Evolutionary conservation across 1,284 basidiomycete genomes (phyloP).

Genomic region (Cutaneotrichosporon cavernicola): DNA sequence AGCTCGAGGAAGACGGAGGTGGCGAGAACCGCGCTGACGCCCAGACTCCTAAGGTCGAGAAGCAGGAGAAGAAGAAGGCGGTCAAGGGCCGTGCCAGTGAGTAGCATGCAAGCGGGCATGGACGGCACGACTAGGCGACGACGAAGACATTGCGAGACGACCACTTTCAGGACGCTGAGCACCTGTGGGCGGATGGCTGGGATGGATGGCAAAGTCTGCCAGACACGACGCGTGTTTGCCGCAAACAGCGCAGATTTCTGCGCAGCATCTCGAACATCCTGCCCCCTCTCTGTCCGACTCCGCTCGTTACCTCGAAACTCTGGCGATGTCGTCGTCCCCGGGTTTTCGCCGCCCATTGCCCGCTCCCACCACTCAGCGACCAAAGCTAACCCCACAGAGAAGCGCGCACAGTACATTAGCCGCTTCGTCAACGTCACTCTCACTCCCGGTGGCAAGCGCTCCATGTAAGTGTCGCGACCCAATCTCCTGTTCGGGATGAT

Average conservation of each 20-base stretch:
- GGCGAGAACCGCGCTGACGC: constrained; percentile 14
- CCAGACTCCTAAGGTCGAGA: constrained; percentile 86
- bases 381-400: constrained; percentile 57
- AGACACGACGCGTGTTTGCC: not conserved
- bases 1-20: not conserved
- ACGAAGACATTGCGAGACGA: no score
- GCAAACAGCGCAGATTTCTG: no score
- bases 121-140: not conserved
- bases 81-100: constrained; percentile 85
- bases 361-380: not conserved
- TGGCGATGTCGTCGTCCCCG: not conserved
- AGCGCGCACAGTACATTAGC: constrained; percentile 76
- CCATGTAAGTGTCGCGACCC: constrained; percentile 70
- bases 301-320: not conserved
- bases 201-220: no score
- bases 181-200: no score
- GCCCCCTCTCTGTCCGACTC: not conserved
- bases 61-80: constrained; percentile 96
- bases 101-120: constrained; percentile 21
- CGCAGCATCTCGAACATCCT: not conserved
- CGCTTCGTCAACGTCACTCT: constrained; percentile 82
- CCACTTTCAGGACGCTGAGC: no score
- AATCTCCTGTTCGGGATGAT: constrained; percentile 59
- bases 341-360: not conserved
- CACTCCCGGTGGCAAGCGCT: constrained; percentile 87